Evolutionary conservation across 2,329 filamentous ascomycete species (phyloP), one percentile per base, ranked within the genome.

Genomic region (Diaporthe sp.): DNA sequence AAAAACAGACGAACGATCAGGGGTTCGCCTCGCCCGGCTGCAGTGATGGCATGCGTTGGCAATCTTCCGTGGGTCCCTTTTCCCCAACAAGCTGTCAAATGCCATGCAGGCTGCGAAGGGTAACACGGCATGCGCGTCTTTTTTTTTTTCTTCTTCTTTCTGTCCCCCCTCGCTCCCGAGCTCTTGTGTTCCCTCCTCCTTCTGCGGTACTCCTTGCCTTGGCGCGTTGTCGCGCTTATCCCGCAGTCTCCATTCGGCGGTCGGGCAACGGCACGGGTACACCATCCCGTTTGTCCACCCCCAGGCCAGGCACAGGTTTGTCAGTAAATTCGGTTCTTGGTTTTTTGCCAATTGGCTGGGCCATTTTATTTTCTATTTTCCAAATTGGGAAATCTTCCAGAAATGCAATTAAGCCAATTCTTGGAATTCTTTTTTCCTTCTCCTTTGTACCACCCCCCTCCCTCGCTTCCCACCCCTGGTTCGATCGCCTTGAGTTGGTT

Each of bases 371-470:
- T 35, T 50, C 25, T 17, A 2, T 10, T 30, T 66, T 56, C 58
- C 68, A 58, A 71, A 71, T 58, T 13, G 10, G 68, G 58, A 66
- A 74, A 32, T 30, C 19, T 74, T 74, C 72, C 44, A 74, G 72
- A 74, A 72, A 50, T 51, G 2, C 22, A 51, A 39, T 22, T 51
- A n/a, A 32, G 8, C 25, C 39, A 47, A 9, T 63, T 63, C 39
- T 47, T 44, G 22, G 15, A 6, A 35, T 2, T 5, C 19, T 47
- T 47, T 47, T 19, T 19, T 47, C 6, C 4, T n/a, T n/a, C 22
- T 50, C 19, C 27, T 22, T 27, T 17, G 30, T 25, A 32, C 9
- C 32, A 12, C 58, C n/a, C 9, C 4, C 19, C 25, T 19, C 8
- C 63, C 15, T n/a, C 32, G 27, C 32, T n/a, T n/a, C 13, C 7